Evolutionary conservation across 148 eudicot species (phyloP).

Genomic region (Rhododendron molle): DNA sequence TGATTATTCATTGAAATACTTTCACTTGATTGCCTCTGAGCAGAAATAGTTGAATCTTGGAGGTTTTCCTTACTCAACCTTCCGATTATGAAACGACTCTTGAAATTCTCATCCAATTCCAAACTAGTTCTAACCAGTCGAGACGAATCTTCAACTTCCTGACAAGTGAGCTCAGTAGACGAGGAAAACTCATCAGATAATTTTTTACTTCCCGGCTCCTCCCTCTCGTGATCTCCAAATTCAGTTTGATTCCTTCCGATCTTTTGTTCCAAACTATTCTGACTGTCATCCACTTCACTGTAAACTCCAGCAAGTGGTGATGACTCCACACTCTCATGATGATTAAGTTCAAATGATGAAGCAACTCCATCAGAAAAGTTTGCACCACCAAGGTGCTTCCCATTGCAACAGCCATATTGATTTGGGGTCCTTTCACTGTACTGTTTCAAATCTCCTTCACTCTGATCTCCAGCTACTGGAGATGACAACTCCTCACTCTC

Average conservation of each 20-base stretch:
- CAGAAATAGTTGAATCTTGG: slow-evolving; percentile 15
- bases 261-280: slow-evolving; percentile 1
- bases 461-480: slow-evolving; percentile 17
- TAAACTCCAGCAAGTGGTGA: slow-evolving; percentile 19
- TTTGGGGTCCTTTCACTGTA: background rate
- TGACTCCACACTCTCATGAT: slow-evolving; percentile 14
- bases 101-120: slow-evolving; percentile 11
- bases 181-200: slow-evolving; percentile 8
- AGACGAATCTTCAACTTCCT: slow-evolving; percentile 19
- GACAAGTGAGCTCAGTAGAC: slow-evolving; percentile 13
- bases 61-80: slow-evolving; percentile 17
- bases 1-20: slow-evolving; percentile 21
- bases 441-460: slow-evolving; percentile 13
- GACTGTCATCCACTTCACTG: slow-evolving; percentile 19
- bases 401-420: slow-evolving; percentile 7
- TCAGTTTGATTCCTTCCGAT: slow-evolving; percentile 8
- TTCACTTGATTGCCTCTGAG: slow-evolving; percentile 19
- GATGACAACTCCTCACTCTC: slow-evolving; percentile 14
- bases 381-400: slow-evolving; percentile 14
- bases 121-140: slow-evolving; percentile 7
- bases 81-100: slow-evolving; percentile 11
- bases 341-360: slow-evolving; percentile 8
- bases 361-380: slow-evolving; percentile 1
- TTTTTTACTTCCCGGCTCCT: background rate
- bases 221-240: slow-evolving; percentile 2